Conservation (phyloP, 352 stramenopile species). For the Thraustochytrium sp. region DNA sequence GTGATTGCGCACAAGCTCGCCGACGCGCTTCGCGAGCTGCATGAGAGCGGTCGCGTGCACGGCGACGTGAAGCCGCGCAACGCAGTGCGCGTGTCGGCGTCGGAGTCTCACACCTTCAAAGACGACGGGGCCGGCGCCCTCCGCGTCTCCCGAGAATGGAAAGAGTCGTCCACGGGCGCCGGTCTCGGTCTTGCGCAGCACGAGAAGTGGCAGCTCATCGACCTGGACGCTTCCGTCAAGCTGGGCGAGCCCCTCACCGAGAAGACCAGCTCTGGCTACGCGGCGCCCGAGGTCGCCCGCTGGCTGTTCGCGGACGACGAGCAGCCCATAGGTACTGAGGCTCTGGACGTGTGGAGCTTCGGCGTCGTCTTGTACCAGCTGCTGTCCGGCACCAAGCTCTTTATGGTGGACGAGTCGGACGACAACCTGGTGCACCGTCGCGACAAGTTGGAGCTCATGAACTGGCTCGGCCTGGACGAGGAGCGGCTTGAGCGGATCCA, state of each 20-base stretch:
- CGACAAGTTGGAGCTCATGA: conserved; percentile 17
- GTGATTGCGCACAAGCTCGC: background rate
- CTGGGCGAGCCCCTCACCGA: background rate
- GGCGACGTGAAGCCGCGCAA: conserved; percentile 36
- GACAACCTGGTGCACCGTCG: background rate
- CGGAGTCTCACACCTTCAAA: background rate
- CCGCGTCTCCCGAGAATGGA: background rate
- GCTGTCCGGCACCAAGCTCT: conserved; percentile 1
- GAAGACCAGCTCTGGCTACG: background rate
- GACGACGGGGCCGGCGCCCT: background rate
- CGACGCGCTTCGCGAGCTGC: background rate
- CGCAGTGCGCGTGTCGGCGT: background rate
- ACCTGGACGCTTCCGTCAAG: background rate
- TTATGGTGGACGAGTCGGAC: background rate
- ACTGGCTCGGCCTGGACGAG: conserved; percentile 24
- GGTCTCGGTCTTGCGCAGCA: background rate
- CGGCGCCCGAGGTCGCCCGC: background rate
- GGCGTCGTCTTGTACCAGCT: conserved; percentile 29
- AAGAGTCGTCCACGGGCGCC: background rate
- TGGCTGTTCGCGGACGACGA: background rate
- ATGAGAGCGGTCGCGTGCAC: background rate
- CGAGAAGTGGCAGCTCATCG: conserved; percentile 1
- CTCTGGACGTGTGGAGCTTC: conserved; percentile 30
- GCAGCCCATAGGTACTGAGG: background rate
- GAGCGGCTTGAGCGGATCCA: background rate